These are phyloP conservation scores for Diplodia intermedia DNA, from an alignment of 2,329 filamentous ascomycete genomes.

Conservation along the genomic window DNA sequence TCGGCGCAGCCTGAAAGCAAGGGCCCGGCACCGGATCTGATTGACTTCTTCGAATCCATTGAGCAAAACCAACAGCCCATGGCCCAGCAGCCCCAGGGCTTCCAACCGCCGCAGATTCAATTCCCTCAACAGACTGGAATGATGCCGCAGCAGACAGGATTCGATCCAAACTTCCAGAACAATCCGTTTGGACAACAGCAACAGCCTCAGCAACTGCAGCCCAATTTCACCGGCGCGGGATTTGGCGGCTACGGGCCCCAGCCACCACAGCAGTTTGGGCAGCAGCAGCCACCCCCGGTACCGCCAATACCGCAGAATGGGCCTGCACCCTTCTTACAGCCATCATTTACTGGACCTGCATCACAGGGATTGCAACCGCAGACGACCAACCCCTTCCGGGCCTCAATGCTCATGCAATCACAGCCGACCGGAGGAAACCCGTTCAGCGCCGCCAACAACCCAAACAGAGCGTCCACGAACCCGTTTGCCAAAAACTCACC, in stretches of 20 bases:
- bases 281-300: conserved; percentile 16
- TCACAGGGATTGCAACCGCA: conserved; percentile 54
- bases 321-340: conserved; percentile 36
- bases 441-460: conserved; percentile 44
- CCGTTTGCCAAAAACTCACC: conserved; percentile 74
- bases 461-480: conserved; percentile 75
- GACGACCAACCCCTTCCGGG: conserved; percentile 86
- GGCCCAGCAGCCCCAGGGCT: conserved; percentile 44
- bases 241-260: conserved; percentile 82
- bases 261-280: conserved; percentile 60
- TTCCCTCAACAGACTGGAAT: conserved; percentile 38
- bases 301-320: conserved; percentile 34
- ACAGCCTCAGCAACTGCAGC: conserved; percentile 55
- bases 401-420: conserved; percentile 36
- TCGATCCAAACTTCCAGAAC: conserved; percentile 39
- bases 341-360: conserved; percentile 38
- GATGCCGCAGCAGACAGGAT: conserved; percentile 32
- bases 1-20: conserved; percentile 53
- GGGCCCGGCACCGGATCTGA: conserved; percentile 77
- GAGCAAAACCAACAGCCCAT: conserved; percentile 81
- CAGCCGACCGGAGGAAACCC: conserved; percentile 40
- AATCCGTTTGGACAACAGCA: conserved; percentile 51
- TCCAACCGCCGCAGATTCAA: conserved; percentile 40
- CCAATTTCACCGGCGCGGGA: conserved; percentile 74
- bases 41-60: conserved; percentile 90